Evolutionary conservation across 148 eudicot genomes (phyloP).

Genomic region (Gaultheria prostrata): DNA sequence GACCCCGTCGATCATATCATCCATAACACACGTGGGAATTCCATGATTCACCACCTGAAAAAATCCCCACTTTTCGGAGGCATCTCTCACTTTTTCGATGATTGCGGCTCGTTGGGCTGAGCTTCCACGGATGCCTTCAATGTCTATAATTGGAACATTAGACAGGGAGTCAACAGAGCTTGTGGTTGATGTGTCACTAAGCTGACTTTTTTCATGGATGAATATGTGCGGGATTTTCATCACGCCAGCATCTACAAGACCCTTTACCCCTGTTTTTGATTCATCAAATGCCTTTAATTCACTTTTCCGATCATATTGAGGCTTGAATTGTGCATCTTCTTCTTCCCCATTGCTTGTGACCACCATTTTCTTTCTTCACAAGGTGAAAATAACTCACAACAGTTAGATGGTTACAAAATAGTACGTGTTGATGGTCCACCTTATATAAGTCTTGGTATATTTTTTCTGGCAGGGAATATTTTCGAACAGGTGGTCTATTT

Average conservation of each 20-base stretch:
- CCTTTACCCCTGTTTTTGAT: slow-evolving; percentile 35
- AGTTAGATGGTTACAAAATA: no score
- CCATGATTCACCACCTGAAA: no score
- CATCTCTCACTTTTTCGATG: background rate
- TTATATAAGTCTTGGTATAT: no score
- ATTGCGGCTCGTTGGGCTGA: background rate
- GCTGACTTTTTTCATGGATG: slow-evolving; percentile 19
- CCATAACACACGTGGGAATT: no score
- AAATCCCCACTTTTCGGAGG: no score
- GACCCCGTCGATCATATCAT: background rate
- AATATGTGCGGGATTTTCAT: slow-evolving; percentile 28
- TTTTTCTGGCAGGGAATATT: no score
- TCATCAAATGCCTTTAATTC: slow-evolving; percentile 29
- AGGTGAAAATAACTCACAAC: no score
- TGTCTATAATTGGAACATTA: slow-evolving; percentile 24
- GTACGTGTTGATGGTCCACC: no score
- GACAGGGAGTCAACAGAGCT: background rate
- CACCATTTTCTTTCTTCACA: no score
- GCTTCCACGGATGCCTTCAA: background rate
- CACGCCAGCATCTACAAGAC: slow-evolving; percentile 25
- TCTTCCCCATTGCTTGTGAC: no score
- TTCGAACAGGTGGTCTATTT: no score
- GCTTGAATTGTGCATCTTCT: background rate
- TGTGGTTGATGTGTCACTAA: background rate
- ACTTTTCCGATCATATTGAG: background rate